Percentiles rank a stretch among this genome's conserved stretches.
Evolutionary conservation across 306 rosid species (phyloP).

Genomic region (Gynostemma pentaphyllum): DNA sequence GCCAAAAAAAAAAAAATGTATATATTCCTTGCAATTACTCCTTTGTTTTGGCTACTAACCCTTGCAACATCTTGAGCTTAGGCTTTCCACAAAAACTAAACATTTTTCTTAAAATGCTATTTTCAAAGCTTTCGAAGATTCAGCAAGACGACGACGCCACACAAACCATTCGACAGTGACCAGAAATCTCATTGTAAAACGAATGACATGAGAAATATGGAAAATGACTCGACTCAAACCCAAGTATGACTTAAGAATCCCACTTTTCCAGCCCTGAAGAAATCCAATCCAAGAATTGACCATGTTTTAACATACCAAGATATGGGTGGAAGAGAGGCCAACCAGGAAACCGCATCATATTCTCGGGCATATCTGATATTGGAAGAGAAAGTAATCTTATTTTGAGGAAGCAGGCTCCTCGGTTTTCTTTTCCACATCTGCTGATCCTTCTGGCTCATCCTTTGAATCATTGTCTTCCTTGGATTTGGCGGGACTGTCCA

Average conservation of each 20-base stretch:
- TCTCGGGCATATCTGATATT: not conserved
- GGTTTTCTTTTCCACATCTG: slow-evolving; percentile 30
- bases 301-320: not conserved
- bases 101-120: not conserved
- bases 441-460: slow-evolving; percentile 26
- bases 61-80: not conserved
- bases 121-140: not conserved
- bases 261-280: not conserved
- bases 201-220: not conserved
- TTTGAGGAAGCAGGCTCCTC: slow-evolving; percentile 39
- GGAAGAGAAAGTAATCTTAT: not conserved
- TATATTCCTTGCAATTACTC: not conserved
- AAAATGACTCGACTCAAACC: not conserved
- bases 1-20: not conserved
- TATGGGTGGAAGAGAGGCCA: not conserved
- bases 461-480: slow-evolving; percentile 14
- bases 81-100: not conserved
- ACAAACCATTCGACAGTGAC: not conserved
- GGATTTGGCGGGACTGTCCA: slow-evolving; percentile 10
- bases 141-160: not conserved
- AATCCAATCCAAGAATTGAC: slow-evolving; percentile 4
- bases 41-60: slow-evolving; percentile 1
- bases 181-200: not conserved
- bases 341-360: not conserved
- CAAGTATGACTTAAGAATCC: not conserved